Percentiles rank a stretch among this genome's conserved stretches.
Conservation (phyloP, 805 yeast genomes). For the Komagataella pseudopastoris region DNA sequence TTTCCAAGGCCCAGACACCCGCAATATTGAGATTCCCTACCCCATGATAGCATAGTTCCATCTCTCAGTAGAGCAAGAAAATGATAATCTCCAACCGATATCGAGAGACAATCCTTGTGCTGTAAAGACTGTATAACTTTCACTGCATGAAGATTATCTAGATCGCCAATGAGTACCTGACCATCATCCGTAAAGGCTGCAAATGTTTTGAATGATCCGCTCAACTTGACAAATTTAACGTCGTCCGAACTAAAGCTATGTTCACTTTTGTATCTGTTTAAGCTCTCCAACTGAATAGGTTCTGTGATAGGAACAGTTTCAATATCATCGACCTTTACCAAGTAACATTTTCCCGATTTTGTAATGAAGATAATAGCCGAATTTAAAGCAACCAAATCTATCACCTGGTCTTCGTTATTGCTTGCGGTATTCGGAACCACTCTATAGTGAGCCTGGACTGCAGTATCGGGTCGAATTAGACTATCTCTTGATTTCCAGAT, state of each 20-base stretch:
- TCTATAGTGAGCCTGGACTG: slow-evolving; percentile 24
- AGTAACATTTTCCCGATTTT: slow-evolving; percentile 24
- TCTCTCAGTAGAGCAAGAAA: slow-evolving; percentile 41
- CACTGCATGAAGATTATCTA: slow-evolving; percentile 9
- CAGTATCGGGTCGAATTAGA: slow-evolving; percentile 7
- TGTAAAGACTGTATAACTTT: slow-evolving; percentile 26
- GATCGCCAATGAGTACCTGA: slow-evolving; percentile 26
- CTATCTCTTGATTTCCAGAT: slow-evolving; percentile 34
- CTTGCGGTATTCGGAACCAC: slow-evolving; percentile 27
- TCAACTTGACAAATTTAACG: slow-evolving; percentile 32
- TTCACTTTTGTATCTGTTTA: slow-evolving; percentile 18
- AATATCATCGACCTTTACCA: slow-evolving; percentile 17
- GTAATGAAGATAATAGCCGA: slow-evolving; percentile 36
- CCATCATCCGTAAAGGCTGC: slow-evolving; percentile 43
- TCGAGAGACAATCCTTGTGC: slow-evolving; percentile 32
- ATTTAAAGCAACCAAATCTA: slow-evolving; percentile 46
- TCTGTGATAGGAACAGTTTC: slow-evolving; percentile 4
- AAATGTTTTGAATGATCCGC: slow-evolving; percentile 40
- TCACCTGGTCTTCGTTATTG: slow-evolving; percentile 20
- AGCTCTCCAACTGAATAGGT: slow-evolving; percentile 13
- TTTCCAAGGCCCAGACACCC: slow-evolving; percentile 64
- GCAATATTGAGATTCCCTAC: slow-evolving; percentile 42
- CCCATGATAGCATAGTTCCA: slow-evolving; percentile 57
- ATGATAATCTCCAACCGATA: slow-evolving; percentile 67
- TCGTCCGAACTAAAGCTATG: slow-evolving; percentile 6